A percentile compares a stretch with the other conserved stretches of the same genome.
phyloP scores from a whole-genome alignment of 1,284 basidiomycete species.

The Vanrija humicola region DNA sequence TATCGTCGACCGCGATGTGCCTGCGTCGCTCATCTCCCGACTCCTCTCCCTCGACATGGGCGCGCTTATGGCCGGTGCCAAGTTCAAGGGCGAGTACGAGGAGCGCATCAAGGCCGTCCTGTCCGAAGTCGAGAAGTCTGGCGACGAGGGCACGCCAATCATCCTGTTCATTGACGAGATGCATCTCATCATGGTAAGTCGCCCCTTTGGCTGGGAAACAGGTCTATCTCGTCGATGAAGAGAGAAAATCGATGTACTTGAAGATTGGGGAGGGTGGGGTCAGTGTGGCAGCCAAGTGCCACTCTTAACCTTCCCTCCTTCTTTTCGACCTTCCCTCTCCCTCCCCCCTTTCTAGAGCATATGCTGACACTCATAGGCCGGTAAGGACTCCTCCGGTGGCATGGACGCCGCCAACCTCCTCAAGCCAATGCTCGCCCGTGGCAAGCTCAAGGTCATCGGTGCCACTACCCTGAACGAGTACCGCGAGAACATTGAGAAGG shows the following conservation, averaged over 20 bases:
- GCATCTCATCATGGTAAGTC: conserved; percentile 78
- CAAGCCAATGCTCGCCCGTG: conserved; percentile 84
- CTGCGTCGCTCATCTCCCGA: conserved; percentile 76
- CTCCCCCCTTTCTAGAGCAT: no score
- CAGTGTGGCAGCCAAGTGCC: neutral
- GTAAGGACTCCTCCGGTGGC: conserved; percentile 45
- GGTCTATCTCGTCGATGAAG: conserved; percentile 51
- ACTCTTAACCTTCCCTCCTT: neutral
- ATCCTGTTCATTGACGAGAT: conserved; percentile 96
- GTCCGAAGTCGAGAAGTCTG: conserved; percentile 84
- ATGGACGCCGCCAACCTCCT: conserved; percentile 71
- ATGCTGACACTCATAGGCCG: conserved; percentile 19
- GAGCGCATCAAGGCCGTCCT: conserved; percentile 92
- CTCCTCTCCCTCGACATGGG: conserved; percentile 82
- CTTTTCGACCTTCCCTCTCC: neutral
- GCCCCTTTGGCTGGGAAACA: no score
- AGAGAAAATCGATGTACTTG: no score
- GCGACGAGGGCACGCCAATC: conserved; percentile 74
- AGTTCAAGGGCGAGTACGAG: conserved; percentile 96
- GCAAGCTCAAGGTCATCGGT: conserved; percentile 84
- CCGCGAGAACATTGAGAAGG: conserved; percentile 92
- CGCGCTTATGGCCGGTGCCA: conserved; percentile 88
- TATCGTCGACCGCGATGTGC: conserved; percentile 91
- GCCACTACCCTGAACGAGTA: conserved; percentile 94
- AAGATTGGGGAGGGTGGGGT: neutral